Evolutionary conservation across 441 rosid genomes (phyloP), one percentile per base, ranked within the genome.

Genomic region (Gossypium davidsonii): DNA sequence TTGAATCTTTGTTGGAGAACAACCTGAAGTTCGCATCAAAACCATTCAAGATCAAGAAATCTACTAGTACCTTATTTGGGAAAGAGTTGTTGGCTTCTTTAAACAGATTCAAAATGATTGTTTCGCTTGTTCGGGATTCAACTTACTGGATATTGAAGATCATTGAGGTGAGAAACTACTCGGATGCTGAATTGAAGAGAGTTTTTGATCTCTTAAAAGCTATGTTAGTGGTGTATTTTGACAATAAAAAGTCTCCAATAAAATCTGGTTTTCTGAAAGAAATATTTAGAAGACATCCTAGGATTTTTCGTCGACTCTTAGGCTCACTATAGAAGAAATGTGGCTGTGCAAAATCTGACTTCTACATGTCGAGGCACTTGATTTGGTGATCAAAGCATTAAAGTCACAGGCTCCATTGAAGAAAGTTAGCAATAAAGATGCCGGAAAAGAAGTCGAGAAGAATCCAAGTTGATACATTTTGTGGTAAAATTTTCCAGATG

Each of bases 31-130:
- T 89, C 82, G 98, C 93, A 39, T 91, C 97, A 39, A 94, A 85
- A 79, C 93, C 96, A 37, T 92, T 94, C 82, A 94, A 91, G 83
- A 84, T 78, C 71, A 94, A 89, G 85, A 90, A 87, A 80, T 82
- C 92, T 60, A 80, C 80, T 14, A 76, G 74, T 63, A 81, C 74
- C 72, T 81, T 86, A 71, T 83, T 92, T 62, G 86, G 86, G 87
- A 88, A 85, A 79, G 86, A 91, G 85, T 91, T 83, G 64, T 87
- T 89, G 44, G 87, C 96, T 69, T 81, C 89, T 1, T 77, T 77
- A 86, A 91, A 84, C 80, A 84, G 97, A 26, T 82, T 85, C 81
- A 91, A 84, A 80, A 85, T 92, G 87, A 76, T 88, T 18, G 76
- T 80, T 57, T 84, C 91, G 67, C 88, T 92, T 5, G 90, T 89